Evolutionary conservation across 495 filamentous ascomycete species (phyloP).

Genomic region (Xylaria castorea): DNA sequence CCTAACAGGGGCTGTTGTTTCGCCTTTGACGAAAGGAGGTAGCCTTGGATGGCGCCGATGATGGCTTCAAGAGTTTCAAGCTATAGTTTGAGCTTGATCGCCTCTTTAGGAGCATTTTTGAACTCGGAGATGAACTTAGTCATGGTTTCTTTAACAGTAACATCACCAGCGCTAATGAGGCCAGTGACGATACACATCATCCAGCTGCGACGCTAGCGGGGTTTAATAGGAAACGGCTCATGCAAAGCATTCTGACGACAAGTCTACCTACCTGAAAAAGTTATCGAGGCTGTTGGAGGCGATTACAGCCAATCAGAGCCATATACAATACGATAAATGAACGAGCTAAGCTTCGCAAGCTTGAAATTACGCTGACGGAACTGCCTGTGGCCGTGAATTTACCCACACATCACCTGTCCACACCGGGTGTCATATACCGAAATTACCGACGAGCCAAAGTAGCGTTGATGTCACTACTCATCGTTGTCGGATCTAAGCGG

Average conservation of each 20-base stretch:
- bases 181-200: not conserved
- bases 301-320: not conserved
- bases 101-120: not conserved
- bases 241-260: not conserved
- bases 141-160: not conserved
- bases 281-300: not conserved
- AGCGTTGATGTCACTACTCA: not conserved
- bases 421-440: not conserved
- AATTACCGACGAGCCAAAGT: not conserved
- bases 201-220: not conserved
- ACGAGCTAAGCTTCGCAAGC: not conserved
- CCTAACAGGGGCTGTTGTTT: not conserved
- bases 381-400: not conserved
- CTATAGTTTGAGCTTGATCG: not conserved
- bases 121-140: not conserved
- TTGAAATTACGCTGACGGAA: not conserved
- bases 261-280: not conserved
- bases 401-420: not conserved
- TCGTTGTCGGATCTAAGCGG: no score
- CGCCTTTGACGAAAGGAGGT: not conserved
- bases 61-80: not conserved
- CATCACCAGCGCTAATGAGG: not conserved
- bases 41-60: constrained; percentile 1
- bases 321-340: not conserved
- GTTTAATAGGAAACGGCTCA: not conserved